Conservation (phyloP, 2,329 filamentous ascomycete species). For the Penicillium sp. region DNA sequence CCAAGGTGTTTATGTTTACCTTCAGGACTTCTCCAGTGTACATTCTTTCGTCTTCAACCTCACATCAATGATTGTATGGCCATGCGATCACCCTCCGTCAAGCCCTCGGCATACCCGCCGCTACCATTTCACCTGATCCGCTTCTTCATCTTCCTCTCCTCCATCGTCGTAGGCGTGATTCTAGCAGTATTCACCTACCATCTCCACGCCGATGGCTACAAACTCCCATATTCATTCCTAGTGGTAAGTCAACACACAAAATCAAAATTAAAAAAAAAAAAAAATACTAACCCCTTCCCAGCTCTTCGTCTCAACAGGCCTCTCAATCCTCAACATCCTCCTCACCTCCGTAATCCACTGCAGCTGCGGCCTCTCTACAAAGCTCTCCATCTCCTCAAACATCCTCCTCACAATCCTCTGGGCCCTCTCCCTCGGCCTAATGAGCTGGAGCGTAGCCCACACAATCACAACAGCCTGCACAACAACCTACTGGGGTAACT, state of each 20-base stretch:
- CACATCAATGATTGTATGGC: conserved; percentile 1
- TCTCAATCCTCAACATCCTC: conserved; percentile 51
- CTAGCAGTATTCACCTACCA: conserved; percentile 58
- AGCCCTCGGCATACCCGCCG: conserved; percentile 42
- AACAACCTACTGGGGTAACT: conserved; percentile 52
- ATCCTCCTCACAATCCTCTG: conserved; percentile 51
- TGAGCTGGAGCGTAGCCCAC: conserved; percentile 54
- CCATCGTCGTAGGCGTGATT: conserved; percentile 55
- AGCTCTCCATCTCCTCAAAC: conserved; percentile 53
- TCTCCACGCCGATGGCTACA: conserved; percentile 52
- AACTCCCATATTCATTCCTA: conserved; percentile 60
- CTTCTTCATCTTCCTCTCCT: conserved; percentile 48
- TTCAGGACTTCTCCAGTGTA: neutral
- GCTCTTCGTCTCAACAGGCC: conserved; percentile 53
- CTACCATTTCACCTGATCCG: conserved; percentile 44
- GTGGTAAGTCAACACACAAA: conserved; percentile 44
- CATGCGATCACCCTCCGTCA: conserved; percentile 34
- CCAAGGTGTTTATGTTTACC: neutral
- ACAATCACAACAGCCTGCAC: conserved; percentile 55
- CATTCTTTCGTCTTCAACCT: neutral
- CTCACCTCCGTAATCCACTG: conserved; percentile 53
- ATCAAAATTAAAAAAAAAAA: neutral
- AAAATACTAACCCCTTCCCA: conserved; percentile 26
- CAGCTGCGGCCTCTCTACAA: conserved; percentile 53
- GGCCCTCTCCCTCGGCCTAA: conserved; percentile 52